Evolutionary conservation across 2,329 filamentous ascomycete species (phyloP), one percentile per base, ranked within the genome.

Genomic region (Aspergillus ibericus): DNA sequence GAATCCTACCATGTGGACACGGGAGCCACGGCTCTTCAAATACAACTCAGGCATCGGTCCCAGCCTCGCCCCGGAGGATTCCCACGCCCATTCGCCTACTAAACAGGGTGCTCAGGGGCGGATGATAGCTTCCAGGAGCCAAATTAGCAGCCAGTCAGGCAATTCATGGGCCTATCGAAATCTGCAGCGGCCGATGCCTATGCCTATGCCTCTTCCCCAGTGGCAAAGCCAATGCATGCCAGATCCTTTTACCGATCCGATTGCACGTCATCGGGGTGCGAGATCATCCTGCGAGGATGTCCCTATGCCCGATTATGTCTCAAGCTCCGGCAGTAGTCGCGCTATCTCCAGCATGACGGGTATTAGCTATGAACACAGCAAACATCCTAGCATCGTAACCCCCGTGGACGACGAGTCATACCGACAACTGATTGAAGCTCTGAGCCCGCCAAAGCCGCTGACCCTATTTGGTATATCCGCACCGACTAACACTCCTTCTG

Each of bases 1-100:
- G 7, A 92, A 90, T 70, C 77, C 83, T 18, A 75, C 78, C 15
- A 90, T 92, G 87, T 91, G 86, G 87, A 80, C 80, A 18, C 81
- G 80, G 36, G 72, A 75, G 34, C 63, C 75, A 70, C 55, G 77
- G 73, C 44, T 79, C 15, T 70, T 73, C 59, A 73, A 72, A 58
- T 74, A 74, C 51, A 67, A 67, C 46, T 58, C 71, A 29, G 66
- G 63, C 27, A 60, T 58, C 13, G 59, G 62, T 25, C 62, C 68
- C 74, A 71, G 73, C 70, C 9, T 73, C 1, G 80, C 83, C 40
- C 74, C 76, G 3, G 72, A 80, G 2, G 83, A 87, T n/a, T 79
- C 80, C 6, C 87, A 90, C 68, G 77, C 83, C 1, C 87, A 90
- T 66, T 89, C 88, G 0, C 87, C 87, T 18, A 80, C 81, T 20